phyloP scores from a whole-genome alignment of 2,329 filamentous ascomycete species.

The Aspergillus udagawae region DNA sequence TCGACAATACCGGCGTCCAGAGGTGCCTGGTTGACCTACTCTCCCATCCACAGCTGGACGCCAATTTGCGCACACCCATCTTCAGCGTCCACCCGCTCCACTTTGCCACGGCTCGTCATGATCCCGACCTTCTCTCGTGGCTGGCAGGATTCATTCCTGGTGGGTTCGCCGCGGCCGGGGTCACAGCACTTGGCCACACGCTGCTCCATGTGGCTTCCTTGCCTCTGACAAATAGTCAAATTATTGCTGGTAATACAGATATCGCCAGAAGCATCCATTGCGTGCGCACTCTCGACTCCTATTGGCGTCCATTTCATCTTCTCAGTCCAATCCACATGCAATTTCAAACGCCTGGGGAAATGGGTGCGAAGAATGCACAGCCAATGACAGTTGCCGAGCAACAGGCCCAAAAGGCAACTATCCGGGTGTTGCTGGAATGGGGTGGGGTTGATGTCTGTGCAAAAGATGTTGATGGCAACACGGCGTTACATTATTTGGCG shows the following conservation, averaged over 20 bases:
- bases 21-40: constrained; percentile 6
- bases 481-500: constrained; percentile 13
- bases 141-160: not conserved
- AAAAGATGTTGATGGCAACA: constrained; percentile 12
- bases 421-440: not conserved
- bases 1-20: not conserved
- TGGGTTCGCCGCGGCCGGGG: not conserved
- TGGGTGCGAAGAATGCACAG: not conserved
- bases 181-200: constrained; percentile 3
- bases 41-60: not conserved
- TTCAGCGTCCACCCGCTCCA: constrained; percentile 6
- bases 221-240: not conserved
- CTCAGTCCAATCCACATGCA: not conserved
- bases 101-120: constrained; percentile 6
- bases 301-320: constrained; percentile 2
- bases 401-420: constrained; percentile 3
- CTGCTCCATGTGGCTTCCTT: constrained; percentile 8
- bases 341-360: not conserved
- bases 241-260: not conserved
- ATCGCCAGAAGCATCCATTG: constrained; percentile 3
- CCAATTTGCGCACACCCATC: constrained; percentile 3
- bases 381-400: constrained; percentile 6
- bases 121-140: constrained; percentile 3
- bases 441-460: constrained; percentile 4
- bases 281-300: not conserved